Percentiles rank a stretch among this genome's conserved stretches.
Evolutionary conservation across 495 filamentous ascomycete genomes (phyloP).

Genomic region (Aspergillus olivimuriae): DNA sequence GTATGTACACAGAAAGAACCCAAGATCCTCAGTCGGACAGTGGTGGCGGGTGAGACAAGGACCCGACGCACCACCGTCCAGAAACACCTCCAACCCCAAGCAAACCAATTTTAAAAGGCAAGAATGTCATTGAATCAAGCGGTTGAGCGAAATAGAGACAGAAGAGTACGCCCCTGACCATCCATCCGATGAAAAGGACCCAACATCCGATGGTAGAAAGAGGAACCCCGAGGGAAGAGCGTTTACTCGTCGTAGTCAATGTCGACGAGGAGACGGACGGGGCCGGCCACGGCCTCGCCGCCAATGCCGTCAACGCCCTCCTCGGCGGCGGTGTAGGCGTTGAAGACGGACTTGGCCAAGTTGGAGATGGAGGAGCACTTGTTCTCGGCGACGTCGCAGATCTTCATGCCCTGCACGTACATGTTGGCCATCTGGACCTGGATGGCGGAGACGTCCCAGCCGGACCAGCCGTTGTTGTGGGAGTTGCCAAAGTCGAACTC

Average conservation of each 20-base stretch:
- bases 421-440: constrained; percentile 25
- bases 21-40: constrained; percentile 1
- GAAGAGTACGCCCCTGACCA: too few species aligned
- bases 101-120: constrained; percentile 7
- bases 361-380: constrained; percentile 32
- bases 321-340: constrained; percentile 31
- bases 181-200: too few species aligned
- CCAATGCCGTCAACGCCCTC: constrained; percentile 22
- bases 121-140: constrained; percentile 3
- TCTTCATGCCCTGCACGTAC: constrained; percentile 36
- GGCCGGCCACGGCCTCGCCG: constrained; percentile 13
- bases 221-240: not conserved
- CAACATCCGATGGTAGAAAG: too few species aligned
- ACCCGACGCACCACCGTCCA: too few species aligned
- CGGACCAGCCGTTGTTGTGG: constrained; percentile 38
- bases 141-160: too few species aligned
- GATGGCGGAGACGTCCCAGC: constrained; percentile 53
- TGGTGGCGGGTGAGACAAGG: constrained; percentile 1
- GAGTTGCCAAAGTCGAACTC: constrained; percentile 48
- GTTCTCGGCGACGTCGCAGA: constrained; percentile 26
- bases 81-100: constrained; percentile 8
- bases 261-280: constrained; percentile 29
- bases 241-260: constrained; percentile 29
- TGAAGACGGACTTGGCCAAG: constrained; percentile 15
- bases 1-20: constrained; percentile 1